A percentile compares a stretch with the other conserved stretches of the same genome.
Evolutionary conservation across 371 early-diverging fungal species (phyloP).

Genomic region (Gilbertella persicaria): DNA sequence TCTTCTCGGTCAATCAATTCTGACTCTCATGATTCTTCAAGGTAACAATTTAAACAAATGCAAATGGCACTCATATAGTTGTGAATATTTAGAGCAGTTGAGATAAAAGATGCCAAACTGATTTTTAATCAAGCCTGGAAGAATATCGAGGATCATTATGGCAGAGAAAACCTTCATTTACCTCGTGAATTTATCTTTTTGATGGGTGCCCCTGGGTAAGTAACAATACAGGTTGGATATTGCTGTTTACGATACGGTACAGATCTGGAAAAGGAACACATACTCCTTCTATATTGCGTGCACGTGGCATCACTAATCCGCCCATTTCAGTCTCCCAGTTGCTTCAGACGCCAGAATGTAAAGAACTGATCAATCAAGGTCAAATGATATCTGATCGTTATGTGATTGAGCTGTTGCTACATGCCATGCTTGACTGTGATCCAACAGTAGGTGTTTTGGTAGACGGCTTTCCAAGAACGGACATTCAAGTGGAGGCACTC

Average conservation of each 20-base stretch:
- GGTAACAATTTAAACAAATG: conserved; percentile 5
- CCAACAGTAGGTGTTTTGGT: conserved; percentile 65
- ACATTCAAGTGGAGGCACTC: conserved; percentile 67
- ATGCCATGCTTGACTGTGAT: conserved; percentile 63
- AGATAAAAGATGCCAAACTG: conserved; percentile 69
- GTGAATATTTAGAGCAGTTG: conserved; percentile 30
- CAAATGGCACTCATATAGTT: neutral
- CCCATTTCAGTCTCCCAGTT: conserved; percentile 68
- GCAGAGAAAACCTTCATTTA: conserved; percentile 60
- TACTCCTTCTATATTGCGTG: conserved; percentile 63
- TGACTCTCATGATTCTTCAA: conserved; percentile 16
- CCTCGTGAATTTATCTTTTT: conserved; percentile 70
- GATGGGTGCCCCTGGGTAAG: conserved; percentile 71
- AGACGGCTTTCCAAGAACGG: conserved; percentile 73
- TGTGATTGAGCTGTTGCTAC: conserved; percentile 60
- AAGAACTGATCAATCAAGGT: conserved; percentile 66
- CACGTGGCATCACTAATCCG: conserved; percentile 68
- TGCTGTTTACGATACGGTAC: no score
- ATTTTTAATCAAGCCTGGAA: conserved; percentile 74
- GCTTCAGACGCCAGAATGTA: conserved; percentile 63
- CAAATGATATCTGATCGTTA: conserved; percentile 68
- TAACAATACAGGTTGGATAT: no score
- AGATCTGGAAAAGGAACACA: conserved; percentile 71
- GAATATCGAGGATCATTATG: conserved; percentile 63
- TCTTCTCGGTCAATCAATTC: conserved; percentile 10